Conservation (phyloP, 1,139 yeast genomes). For the Blastobotrys raffinosifermentans region DNA sequence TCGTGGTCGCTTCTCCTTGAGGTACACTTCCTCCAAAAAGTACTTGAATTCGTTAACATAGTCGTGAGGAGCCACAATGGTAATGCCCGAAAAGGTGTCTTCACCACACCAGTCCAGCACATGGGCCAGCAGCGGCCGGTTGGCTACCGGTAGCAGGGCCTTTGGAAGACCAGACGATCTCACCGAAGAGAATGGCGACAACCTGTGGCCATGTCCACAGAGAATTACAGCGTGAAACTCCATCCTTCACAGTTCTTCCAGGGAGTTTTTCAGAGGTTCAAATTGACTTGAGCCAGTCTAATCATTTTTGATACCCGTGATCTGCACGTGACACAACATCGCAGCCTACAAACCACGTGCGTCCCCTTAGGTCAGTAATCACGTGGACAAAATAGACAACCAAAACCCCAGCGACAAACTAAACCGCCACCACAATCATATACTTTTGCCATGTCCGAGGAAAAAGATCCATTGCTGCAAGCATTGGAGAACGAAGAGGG, state of each 20-base stretch:
- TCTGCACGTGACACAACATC: neutral
- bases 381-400: no score
- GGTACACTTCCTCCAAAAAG: constrained; percentile 16
- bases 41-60: constrained; percentile 14
- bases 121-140: constrained; percentile 82
- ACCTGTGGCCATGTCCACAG: constrained; percentile 75
- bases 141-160: constrained; percentile 84
- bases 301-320: neutral
- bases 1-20: constrained; percentile 5
- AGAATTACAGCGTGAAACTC: constrained; percentile 87
- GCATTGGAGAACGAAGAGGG: constrained; percentile 29
- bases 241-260: no score
- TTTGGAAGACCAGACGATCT: constrained; percentile 60
- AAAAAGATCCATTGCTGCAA: constrained; percentile 30
- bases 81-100: constrained; percentile 45
- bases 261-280: neutral
- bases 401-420: no score
- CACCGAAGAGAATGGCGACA: constrained; percentile 62
- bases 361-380: no score
- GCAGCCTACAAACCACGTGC: neutral
- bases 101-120: constrained; percentile 90
- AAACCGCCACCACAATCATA: constrained; percentile 1
- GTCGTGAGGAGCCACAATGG: constrained; percentile 42
- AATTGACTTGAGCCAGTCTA: neutral
- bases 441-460: constrained; percentile 14